Evolutionary conservation across 1,139 yeast genomes (phyloP).

Genomic region (Suzukiozyma palmioleophila): DNA sequence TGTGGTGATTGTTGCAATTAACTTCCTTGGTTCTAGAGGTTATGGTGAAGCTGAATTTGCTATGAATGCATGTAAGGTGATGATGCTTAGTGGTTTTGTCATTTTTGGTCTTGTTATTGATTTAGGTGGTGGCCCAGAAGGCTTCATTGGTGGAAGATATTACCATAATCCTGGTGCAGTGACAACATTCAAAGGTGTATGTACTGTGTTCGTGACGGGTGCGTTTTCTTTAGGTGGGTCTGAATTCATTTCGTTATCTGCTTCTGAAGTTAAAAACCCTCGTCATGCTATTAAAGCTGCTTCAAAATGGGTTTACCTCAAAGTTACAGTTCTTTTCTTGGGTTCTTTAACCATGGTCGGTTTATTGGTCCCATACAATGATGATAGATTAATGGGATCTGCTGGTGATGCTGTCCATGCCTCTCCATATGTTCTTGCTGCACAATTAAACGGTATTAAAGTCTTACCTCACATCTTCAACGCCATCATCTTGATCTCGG

Average conservation of each 20-base stretch:
- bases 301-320: slow-evolving; percentile 33
- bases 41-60: slow-evolving; percentile 34
- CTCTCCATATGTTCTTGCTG: slow-evolving; percentile 41
- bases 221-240: slow-evolving; percentile 24
- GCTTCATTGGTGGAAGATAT: slow-evolving; percentile 27
- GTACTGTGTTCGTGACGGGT: slow-evolving; percentile 20
- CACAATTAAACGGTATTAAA: slow-evolving; percentile 25
- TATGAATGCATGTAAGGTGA: slow-evolving; percentile 26
- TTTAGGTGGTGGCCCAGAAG: slow-evolving; percentile 30
- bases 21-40: slow-evolving; percentile 33
- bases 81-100: slow-evolving; percentile 30
- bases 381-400: slow-evolving; percentile 13
- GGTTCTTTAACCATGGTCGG: slow-evolving; percentile 28
- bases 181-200: slow-evolving; percentile 24
- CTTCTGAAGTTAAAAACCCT: slow-evolving; percentile 33
- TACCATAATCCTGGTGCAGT: slow-evolving; percentile 27
- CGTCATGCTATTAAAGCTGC: slow-evolving; percentile 30
- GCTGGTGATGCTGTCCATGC: slow-evolving; percentile 23
- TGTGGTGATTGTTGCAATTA: slow-evolving; percentile 23
- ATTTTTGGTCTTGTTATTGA: slow-evolving; percentile 27
- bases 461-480: slow-evolving; percentile 32
- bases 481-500: slow-evolving; percentile 29
- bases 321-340: slow-evolving; percentile 28
- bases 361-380: slow-evolving; percentile 26
- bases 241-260: slow-evolving; percentile 33